A percentile compares a stretch with the other conserved stretches of the same genome.
These are phyloP conservation scores for Diaporthe eres DNA, from an alignment of 2,329 filamentous ascomycete species.

Conservation along the genomic window DNA sequence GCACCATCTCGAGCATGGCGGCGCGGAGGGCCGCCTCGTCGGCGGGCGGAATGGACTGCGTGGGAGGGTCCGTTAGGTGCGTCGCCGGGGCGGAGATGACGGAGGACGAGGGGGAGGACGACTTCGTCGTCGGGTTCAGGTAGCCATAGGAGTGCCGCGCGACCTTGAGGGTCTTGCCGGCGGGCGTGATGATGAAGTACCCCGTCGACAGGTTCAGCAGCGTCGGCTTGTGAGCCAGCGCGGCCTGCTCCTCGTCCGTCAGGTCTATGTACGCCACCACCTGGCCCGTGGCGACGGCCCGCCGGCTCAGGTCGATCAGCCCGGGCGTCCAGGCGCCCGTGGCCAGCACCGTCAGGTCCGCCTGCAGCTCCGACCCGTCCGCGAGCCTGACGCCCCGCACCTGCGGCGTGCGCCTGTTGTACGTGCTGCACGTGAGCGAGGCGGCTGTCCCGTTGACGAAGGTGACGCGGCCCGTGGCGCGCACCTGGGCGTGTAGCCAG, in stretches of 20 bases:
- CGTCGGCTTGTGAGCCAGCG: conserved; percentile 77
- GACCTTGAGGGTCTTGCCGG: conserved; percentile 74
- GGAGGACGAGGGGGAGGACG: conserved; percentile 27
- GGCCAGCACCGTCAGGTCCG: conserved; percentile 82
- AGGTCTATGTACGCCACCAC: conserved; percentile 83
- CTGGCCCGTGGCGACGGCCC: conserved; percentile 86
- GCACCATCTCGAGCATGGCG: conserved; percentile 73
- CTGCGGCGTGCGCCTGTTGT: conserved; percentile 46
- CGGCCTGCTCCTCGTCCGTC: conserved; percentile 77
- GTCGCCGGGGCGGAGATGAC: conserved; percentile 60
- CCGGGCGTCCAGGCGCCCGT: conserved; percentile 89
- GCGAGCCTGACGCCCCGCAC: conserved; percentile 68
- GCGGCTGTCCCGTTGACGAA: conserved; percentile 67
- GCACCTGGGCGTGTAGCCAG: conserved; percentile 70
- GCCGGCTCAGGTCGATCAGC: conserved; percentile 82
- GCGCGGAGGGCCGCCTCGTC: conserved; percentile 73
- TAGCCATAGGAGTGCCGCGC: conserved; percentile 80
- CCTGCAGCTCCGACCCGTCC: conserved; percentile 53
- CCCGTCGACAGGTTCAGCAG: conserved; percentile 79
- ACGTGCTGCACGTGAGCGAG: conserved; percentile 55
- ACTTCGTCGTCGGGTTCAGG: conserved; percentile 60
- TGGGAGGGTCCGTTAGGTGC: conserved; percentile 61
- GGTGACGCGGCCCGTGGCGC: conserved; percentile 66
- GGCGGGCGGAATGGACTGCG: conserved; percentile 68
- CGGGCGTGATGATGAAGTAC: conserved; percentile 81